Conservation (phyloP, 2,329 filamentous ascomycete species). For the Sarocladium oryzae region DNA sequence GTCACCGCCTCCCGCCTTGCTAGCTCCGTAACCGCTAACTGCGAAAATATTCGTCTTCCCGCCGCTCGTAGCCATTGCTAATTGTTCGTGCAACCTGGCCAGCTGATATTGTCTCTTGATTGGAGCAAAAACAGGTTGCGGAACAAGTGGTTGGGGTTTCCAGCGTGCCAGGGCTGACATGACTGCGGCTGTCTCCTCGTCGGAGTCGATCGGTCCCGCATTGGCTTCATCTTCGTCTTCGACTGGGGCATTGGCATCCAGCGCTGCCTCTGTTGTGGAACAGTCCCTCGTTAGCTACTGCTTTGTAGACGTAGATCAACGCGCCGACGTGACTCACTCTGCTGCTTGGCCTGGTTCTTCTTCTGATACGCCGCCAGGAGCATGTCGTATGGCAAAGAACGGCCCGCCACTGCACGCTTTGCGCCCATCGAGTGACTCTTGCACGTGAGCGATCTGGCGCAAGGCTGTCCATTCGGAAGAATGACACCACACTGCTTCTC, state of each 20-base stretch:
- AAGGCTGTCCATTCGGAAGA: conserved; percentile 77
- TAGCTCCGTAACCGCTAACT: conserved; percentile 42
- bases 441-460: conserved; percentile 83
- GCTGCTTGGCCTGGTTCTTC: conserved; percentile 97
- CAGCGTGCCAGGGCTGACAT: conserved; percentile 75
- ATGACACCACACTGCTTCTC: conserved; percentile 89
- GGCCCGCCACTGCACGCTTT: conserved; percentile 79
- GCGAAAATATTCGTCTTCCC: conserved; percentile 58
- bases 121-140: conserved; percentile 54
- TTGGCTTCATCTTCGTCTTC: conserved; percentile 81
- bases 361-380: conserved; percentile 83
- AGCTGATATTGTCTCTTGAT: conserved; percentile 59
- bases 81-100: conserved; percentile 56
- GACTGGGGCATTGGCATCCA: conserved; percentile 87
- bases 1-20: conserved; percentile 46
- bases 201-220: conserved; percentile 78
- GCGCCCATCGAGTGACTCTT: conserved; percentile 95
- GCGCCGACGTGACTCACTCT: conserved; percentile 56
- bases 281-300: conserved; percentile 12
- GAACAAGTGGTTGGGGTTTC: conserved; percentile 70
- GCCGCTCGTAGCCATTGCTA: conserved; percentile 60
- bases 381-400: conserved; percentile 89
- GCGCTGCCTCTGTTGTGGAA: conserved; percentile 65
- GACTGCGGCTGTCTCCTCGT: conserved; percentile 86
- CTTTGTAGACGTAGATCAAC: conserved; percentile 9